Evolutionary conservation across 2,329 filamentous ascomycete species (phyloP), one percentile per base, ranked within the genome.

Genomic region (Clonostachys rosea): DNA sequence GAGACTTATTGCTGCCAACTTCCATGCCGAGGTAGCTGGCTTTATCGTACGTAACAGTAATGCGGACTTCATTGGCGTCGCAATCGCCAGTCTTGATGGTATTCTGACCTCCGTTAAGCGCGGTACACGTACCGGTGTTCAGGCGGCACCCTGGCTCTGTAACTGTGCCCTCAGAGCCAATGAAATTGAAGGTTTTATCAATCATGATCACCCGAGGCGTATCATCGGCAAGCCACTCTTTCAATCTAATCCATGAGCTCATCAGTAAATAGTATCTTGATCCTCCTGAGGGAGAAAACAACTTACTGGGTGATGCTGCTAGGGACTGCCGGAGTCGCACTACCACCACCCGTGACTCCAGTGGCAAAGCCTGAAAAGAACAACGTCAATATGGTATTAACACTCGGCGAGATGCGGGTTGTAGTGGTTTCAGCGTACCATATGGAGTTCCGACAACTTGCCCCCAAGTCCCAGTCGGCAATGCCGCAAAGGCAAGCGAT

Each of bases 121-220:
- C 74, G 6, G 36, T 39, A 17, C 36, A 39, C 10, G 14, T 14
- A 11, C 36, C 36, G 16, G 14, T 39, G 36, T 39, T 39, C 6
- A 39, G 36, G 14, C 36, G 36, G 56, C 82, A 85, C 18, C 81
- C 81, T 13, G 68, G 72, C 40, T 62, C 71, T 33, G 68, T 76
- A 6, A 66, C 68, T 4, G 69, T 74, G 37, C 80, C 80, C 60
- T 83, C 79, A 11, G 70, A 71, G 37, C 69, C 71, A 34, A 67
- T 74, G 68, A 81, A 83, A 65, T 80, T 74, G 57, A 76, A 75
- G 43, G 70, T 71, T 57, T 79, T 76, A 58, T 73, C 71, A 24
- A 85, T 67, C 47, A 84, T 70, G 54, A 86, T 84, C 50, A 77
- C 74, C 18, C 79, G 74, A 12, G 81, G 55, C 17, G 66, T 59